Evolutionary conservation across 768 basidiomycete genomes (phyloP), one percentile per base, ranked within the genome.

Genomic region (Mycena olivaceomarginata): DNA sequence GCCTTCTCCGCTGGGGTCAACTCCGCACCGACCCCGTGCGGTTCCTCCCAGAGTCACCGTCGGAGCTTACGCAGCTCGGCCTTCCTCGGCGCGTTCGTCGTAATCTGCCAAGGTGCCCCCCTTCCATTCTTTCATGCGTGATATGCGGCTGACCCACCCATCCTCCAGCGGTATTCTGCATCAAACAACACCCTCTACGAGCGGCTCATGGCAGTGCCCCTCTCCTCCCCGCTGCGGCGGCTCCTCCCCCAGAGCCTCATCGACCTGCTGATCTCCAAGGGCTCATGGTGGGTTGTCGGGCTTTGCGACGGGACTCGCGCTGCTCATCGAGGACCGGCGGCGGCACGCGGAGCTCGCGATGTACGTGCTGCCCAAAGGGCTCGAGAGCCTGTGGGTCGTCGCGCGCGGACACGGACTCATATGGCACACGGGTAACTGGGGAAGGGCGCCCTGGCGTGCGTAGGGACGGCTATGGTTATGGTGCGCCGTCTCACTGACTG

Each of bases 261-360:
- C 13, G 90, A 92, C 59, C 56, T 93, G 18, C 85, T 98, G 18
- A 87, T 92, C 16, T 93, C 93, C 53, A 95, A 93, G 80, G 88
- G 88, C 48, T 92, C 94, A 37, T 97, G 94, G 85, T 96, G 92
- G 91, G 45, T n/a, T 96, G 3, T 89, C 92, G 3, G 97, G 97
- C 0, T 88, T 96, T 57, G 84, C 93, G 9, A 88, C n/a, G 12
- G 97, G 96, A 15, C 80, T 98, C 13, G 90, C 96, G 10, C 86
- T 99, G 64, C 92, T 98, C 73, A 90, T 98, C 4, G 98, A 99
- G 82, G 97, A 96, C 82, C 94, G 92, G 86, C 91, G 94, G 81
- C 89, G 98, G n/a, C 90, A 97, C 6, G 95, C 92, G 1, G 98
- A 99, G 86, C 87, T 99, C 78, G 97, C 97, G 76, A 96, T 97